These are phyloP conservation scores for Quercus wislizeni DNA, from an alignment of 306 rosid genomes.

Conservation along the genomic window DNA sequence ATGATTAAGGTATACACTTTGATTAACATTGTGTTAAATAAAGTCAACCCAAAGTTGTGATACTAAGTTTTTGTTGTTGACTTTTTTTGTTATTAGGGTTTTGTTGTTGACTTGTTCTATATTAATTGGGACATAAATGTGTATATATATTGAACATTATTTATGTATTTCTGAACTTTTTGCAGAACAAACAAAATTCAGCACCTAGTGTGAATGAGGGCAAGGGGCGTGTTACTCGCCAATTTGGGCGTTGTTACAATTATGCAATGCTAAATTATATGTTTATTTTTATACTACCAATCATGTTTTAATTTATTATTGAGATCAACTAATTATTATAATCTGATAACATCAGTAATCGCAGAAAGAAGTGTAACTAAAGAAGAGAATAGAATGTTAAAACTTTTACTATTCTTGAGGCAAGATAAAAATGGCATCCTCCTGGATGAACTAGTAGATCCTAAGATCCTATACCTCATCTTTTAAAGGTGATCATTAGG, in stretches of 20 bases:
- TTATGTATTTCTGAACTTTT: slow-evolving; percentile 22
- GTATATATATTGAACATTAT: background rate
- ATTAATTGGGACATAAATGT: background rate
- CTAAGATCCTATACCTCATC: slow-evolving; percentile 76
- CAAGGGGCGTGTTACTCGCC: slow-evolving; percentile 85
- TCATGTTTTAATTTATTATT: background rate
- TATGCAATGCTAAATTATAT: slow-evolving; percentile 63
- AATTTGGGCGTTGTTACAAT: slow-evolving; percentile 95
- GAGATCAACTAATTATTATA: background rate
- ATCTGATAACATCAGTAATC: background rate
- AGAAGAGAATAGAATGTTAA: slow-evolving; percentile 1
- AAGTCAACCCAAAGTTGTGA: too few relatives aligned
- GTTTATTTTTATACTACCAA: background rate
- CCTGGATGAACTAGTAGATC: slow-evolving; percentile 49
- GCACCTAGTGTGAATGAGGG: slow-evolving; percentile 98
- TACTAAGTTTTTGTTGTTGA: too few relatives aligned
- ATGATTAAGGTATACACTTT: slow-evolving; percentile 1
- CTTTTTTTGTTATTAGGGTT: too few relatives aligned
- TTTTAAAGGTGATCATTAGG: slow-evolving; percentile 89
- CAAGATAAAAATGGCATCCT: slow-evolving; percentile 90
- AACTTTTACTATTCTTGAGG: slow-evolving; percentile 20
- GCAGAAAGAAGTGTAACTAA: slow-evolving; percentile 1
- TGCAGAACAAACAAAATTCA: slow-evolving; percentile 75
- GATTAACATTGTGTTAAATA: background rate
- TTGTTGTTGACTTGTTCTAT: background rate